Base-by-base conservation (phyloP, 2,329 filamentous ascomycete species). In the Pseudocercospora pini-densiflorae region DNA sequence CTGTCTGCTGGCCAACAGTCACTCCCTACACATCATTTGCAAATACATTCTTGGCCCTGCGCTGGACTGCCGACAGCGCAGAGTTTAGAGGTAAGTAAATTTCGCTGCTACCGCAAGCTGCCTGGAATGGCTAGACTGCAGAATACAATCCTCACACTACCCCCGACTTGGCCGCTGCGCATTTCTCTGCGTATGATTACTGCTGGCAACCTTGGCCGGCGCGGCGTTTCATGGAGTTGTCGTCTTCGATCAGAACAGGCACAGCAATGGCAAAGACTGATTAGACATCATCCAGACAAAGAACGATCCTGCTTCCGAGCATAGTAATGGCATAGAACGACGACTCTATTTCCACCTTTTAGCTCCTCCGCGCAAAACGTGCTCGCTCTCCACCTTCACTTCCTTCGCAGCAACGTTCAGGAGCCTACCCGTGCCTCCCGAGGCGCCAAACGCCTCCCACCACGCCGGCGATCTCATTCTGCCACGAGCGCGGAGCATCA, bases 381-480 rank as follows among this genome's bases (percentile, higher is more conserved):
- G 27, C 54, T 21, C 31, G 27, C 16, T 40, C 29, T 40, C 31
- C 31, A 58, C 55, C 55, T 24, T 43, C 31, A 58, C 55, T n/a
- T 58, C 29, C 54, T 33, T 23, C 54, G 54, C 54, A 33, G n/a
- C 29, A n/a, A 58, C 54, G 10, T 19, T 40, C n/a, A 58, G n/a
- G 29, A 58, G 31, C 31, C 31, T 43, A 23, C 29, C 55, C 55
- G 31, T 58, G 55, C 31, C 31, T 58, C 31, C 55, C 55, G 55
- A 58, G 5, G 21, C 33, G 55, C 55, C 55, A 36, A 58, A 58
- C 55, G 29, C 54, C 54, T 58, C 54, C n/a, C 31, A 33, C 54
- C n/a, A 9, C 27, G 16, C 29, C 54, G 53, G 31, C 53, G 27
- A 57, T 36, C 29, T 33, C 53, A 55, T 55, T 55, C 53, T 33